A percentile compares a stretch with the other conserved stretches of the same genome.
Evolutionary conservation across 345 rosid species (phyloP).

Genomic region (Hibiscus trionum): DNA sequence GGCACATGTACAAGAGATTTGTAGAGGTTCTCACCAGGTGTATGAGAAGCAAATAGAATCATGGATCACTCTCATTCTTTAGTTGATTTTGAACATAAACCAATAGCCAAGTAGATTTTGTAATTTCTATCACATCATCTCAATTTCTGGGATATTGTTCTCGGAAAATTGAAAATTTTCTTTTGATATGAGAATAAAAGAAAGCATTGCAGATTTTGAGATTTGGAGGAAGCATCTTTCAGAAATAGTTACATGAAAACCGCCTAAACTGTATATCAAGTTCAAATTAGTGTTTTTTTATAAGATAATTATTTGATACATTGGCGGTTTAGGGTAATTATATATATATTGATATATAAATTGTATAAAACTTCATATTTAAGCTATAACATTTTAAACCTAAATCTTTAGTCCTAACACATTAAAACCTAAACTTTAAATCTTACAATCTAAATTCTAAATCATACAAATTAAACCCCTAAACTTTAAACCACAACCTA

Average conservation of each 20-base stretch:
- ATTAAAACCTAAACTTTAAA: no score
- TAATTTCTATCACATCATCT: background rate
- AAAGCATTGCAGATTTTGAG: background rate
- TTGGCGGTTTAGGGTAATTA: no score
- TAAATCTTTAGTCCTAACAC: no score
- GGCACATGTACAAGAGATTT: conserved; percentile 77
- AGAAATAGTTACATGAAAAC: background rate
- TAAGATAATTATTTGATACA: no score
- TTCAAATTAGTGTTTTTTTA: no score
- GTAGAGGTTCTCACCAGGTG: conserved; percentile 69
- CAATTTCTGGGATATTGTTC: background rate
- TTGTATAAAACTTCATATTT: no score
- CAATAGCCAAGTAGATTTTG: background rate
- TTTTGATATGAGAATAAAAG: background rate
- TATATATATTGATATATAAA: no score
- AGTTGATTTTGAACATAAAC: conserved; percentile 21
- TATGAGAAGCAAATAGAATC: conserved; percentile 50
- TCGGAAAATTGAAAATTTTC: background rate
- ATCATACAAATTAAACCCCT: no score
- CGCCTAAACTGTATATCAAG: no score
- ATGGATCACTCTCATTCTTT: conserved; percentile 23
- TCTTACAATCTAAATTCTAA: no score
- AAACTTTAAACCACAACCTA: no score
- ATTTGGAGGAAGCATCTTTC: background rate
- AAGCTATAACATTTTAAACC: no score